Percentiles rank a stretch among this genome's conserved stretches.
phyloP scores from a whole-genome alignment of 2,329 filamentous ascomycete genomes.

The Aspergillus pseudoglaucus region DNA sequence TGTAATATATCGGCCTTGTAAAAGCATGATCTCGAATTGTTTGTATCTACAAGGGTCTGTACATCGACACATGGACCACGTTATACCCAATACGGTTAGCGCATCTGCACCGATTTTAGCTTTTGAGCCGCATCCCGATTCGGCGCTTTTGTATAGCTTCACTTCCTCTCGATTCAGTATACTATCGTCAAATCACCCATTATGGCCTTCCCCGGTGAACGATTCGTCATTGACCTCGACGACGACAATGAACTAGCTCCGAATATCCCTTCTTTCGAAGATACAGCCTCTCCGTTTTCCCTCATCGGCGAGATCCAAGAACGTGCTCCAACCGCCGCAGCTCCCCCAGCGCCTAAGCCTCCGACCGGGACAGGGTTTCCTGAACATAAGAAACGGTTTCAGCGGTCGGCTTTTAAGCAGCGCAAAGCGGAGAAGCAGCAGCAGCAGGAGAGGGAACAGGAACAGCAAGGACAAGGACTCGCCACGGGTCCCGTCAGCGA shows the following conservation, averaged over 20 bases:
- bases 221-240: constrained; percentile 56
- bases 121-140: constrained; percentile 34
- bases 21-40: constrained; percentile 1
- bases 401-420: constrained; percentile 73
- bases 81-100: constrained; percentile 18
- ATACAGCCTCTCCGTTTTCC: constrained; percentile 16
- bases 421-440: constrained; percentile 37
- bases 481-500: constrained; percentile 23
- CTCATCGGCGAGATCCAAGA: constrained; percentile 74
- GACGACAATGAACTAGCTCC: constrained; percentile 44
- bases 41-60: constrained; percentile 6
- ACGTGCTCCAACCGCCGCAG: constrained; percentile 50
- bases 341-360: constrained; percentile 47
- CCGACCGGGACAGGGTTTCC: constrained; percentile 75
- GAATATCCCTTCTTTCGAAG: constrained; percentile 11
- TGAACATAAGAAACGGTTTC: constrained; percentile 71
- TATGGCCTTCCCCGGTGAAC: constrained; percentile 53
- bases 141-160: constrained; percentile 15
- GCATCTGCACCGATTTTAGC: constrained; percentile 24
- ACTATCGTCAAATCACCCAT: constrained; percentile 2
- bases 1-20: neutral
- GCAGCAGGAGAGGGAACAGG: constrained; percentile 9
- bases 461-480: constrained; percentile 8
- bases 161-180: neutral
- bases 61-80: constrained; percentile 10